phyloP scores from a whole-genome alignment of 1,139 yeast genomes.

The Kurtzmaniella quercitrusa region DNA sequence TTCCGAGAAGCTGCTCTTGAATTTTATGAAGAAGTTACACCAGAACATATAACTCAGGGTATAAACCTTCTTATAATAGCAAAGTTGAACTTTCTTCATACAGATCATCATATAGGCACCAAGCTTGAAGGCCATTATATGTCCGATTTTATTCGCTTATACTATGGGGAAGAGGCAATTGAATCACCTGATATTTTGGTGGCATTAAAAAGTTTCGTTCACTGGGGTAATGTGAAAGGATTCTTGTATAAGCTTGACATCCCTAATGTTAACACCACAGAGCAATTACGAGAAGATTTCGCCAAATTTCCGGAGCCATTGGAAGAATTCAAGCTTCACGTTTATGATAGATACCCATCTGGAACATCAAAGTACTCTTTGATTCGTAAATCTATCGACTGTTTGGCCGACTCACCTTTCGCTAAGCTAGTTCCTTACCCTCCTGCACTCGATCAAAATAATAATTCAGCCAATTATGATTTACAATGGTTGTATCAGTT shows the following conservation, averaged over 20 bases:
- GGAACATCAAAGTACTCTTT: conserved; percentile 51
- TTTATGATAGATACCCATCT: conserved; percentile 48
- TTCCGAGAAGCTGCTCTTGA: conserved; percentile 26
- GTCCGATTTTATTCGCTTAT: conserved; percentile 34
- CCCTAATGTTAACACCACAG: conserved; percentile 34
- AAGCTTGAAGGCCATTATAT: conserved; percentile 45
- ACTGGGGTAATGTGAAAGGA: conserved; percentile 55
- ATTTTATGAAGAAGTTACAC: conserved; percentile 21
- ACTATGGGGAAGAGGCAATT: conserved; percentile 41
- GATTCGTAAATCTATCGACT: conserved; percentile 38
- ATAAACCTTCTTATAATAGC: conserved; percentile 42
- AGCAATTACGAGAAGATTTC: conserved; percentile 27
- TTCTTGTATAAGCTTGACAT: conserved; percentile 41
- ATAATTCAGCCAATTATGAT: conserved; percentile 15
- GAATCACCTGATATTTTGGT: conserved; percentile 40
- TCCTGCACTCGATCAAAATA: conserved; percentile 1
- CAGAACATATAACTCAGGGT: conserved; percentile 39
- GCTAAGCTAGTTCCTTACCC: conserved; percentile 25
- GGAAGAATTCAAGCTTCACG: conserved; percentile 35
- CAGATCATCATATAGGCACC: conserved; percentile 55
- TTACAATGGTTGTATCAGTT: conserved; percentile 35
- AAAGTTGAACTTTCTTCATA: conserved; percentile 51
- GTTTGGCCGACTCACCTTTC: conserved; percentile 21
- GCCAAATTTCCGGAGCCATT: conserved; percentile 41
- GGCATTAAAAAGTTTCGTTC: conserved; percentile 51